Conservation (phyloP, 768 basidiomycete genomes). For the Leccinum broughii region DNA sequence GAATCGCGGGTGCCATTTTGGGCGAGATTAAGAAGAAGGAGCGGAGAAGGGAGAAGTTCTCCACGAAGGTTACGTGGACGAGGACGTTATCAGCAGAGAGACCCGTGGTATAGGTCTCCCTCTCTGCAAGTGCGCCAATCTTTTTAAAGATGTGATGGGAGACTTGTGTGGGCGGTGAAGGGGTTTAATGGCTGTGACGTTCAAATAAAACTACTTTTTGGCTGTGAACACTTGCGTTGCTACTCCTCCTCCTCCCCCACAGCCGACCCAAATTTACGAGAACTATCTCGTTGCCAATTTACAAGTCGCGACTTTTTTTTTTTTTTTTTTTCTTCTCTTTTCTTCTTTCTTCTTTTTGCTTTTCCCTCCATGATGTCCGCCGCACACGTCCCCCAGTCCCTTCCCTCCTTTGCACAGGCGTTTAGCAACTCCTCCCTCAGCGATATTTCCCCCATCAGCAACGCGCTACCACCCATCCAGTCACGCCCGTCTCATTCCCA, state of each 20-base stretch:
- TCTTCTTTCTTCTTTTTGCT: too few relatives aligned
- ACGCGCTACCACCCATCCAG: conserved; percentile 70
- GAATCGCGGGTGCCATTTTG: not conserved
- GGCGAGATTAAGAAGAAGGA: not conserved
- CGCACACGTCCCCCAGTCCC: conserved; percentile 46
- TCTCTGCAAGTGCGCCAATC: not conserved
- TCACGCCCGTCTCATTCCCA: conserved; percentile 37
- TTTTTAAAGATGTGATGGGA: not conserved
- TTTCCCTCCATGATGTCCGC: conserved; percentile 45
- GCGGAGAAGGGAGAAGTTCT: not conserved
- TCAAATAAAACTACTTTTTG: not conserved
- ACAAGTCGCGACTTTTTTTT: conserved; percentile 8
- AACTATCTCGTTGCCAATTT: not conserved
- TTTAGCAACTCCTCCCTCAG: conserved; percentile 61
- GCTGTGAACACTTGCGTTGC: not conserved
- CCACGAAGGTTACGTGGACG: not conserved
- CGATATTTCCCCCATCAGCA: conserved; percentile 49
- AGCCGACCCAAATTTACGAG: not conserved
- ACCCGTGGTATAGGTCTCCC: too few relatives aligned
- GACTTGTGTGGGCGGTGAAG: not conserved
- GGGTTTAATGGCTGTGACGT: not conserved
- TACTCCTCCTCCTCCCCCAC: not conserved
- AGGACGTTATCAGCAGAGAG: not conserved
- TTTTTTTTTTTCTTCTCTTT: conserved; percentile 12
- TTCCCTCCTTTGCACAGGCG: conserved; percentile 79